Evolutionary conservation across 345 rosid genomes (phyloP), one percentile per base, ranked within the genome.

Genomic region (Pseudoturritis turrita): DNA sequence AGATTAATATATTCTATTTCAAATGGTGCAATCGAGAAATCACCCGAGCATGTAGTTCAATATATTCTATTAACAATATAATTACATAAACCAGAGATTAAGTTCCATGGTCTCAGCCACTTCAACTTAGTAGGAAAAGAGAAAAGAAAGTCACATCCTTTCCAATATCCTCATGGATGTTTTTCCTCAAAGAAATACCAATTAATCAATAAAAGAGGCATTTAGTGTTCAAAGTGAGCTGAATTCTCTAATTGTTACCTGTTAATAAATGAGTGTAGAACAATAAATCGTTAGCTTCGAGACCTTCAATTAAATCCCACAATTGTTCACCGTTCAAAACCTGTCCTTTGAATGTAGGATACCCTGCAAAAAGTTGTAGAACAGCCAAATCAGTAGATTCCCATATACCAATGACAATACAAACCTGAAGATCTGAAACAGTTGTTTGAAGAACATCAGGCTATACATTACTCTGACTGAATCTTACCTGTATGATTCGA

Each of bases 401-500:
- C 4, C 1, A 43, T 6, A 72, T 22, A 69, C 68, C 18, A 22
- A 47, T 17, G 2, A 70, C 2, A 41, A 69, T 23, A 75, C 53
- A 62, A 60, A 40, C 76, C 78, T 66, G 56, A 77, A 79, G 72
- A 40, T 65, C 77, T 68, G 73, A 19, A 61, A 4, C 35, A 51
- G 59, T 77, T 45, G 77, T 69, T 51, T 22, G n/a, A 69, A 61
- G 67, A 75, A 76, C 77, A 63, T 46, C 54, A 52, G 75, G 73
- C 78, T 67, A 66, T 82, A 81, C 63, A 71, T 64, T 59, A 62
- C 60, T 65, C 73, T 76, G 63, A 79, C 74, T 67, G 75, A 80
- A 72, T 80, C 82, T 83, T 84, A 86, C 99, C 99, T 67, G 99
- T 95, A 78, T 91, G 99, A 68, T 95, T 95, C 3, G 99, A 95